Conservation (phyloP, 805 yeast species). For the Sugiyamaella qingdaonensis region DNA sequence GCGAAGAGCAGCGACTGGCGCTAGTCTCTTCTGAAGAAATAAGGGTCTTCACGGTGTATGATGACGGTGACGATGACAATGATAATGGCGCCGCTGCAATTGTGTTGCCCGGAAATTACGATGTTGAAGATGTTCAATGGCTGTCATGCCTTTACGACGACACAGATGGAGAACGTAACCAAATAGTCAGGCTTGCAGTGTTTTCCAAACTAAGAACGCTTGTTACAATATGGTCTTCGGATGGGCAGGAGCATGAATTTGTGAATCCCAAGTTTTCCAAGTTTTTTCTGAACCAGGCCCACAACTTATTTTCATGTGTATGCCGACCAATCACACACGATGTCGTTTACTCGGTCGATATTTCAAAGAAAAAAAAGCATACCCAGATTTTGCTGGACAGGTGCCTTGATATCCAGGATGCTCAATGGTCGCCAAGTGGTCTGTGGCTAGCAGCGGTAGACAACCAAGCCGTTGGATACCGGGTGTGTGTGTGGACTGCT, state of each 20-base stretch:
- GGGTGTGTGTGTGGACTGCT: constrained; percentile 16
- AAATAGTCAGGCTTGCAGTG: constrained; percentile 17
- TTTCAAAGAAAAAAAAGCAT: neutral
- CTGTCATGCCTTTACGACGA: constrained; percentile 11
- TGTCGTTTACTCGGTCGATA: constrained; percentile 8
- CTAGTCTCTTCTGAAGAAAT: constrained; percentile 15
- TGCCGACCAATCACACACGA: constrained; percentile 15
- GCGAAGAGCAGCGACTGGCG: constrained; percentile 20
- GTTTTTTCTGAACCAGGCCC: neutral
- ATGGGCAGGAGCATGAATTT: constrained; percentile 19
- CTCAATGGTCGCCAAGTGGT: constrained; percentile 20
- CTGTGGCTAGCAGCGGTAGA: constrained; percentile 20
- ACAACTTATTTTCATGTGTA: constrained; percentile 9
- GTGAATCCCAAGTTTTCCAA: constrained; percentile 12
- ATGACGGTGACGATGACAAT: neutral
- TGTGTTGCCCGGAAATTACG: constrained; percentile 14
- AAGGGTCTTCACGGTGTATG: constrained; percentile 14
- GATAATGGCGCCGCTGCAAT: constrained; percentile 2
- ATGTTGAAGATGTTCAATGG: constrained; percentile 17
- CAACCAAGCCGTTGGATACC: constrained; percentile 17
- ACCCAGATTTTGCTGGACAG: neutral
- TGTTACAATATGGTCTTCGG: constrained; percentile 20
- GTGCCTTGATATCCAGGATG: constrained; percentile 17
- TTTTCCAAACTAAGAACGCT: constrained; percentile 8
- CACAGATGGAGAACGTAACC: neutral